Conservation (phyloP, 768 basidiomycete genomes). For the Cystofilobasidium bisporidii region DNA sequence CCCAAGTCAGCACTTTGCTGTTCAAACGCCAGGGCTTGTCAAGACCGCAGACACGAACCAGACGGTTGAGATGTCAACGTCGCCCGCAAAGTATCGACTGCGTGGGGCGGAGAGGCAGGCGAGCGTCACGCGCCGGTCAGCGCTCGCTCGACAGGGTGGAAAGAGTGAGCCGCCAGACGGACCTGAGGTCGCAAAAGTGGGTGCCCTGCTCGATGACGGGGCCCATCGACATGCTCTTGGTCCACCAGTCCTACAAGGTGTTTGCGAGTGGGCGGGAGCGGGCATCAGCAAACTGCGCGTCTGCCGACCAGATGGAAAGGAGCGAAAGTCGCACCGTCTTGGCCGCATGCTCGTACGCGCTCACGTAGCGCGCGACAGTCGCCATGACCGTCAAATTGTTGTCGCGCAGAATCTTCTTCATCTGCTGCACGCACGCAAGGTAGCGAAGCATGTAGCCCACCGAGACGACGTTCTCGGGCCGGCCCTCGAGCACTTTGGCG, state of each 20-base stretch:
- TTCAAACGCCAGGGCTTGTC: too few species aligned
- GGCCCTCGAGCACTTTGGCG: constrained; percentile 15
- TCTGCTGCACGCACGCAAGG: constrained; percentile 70
- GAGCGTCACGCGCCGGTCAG: too few species aligned
- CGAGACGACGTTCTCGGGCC: constrained; percentile 67
- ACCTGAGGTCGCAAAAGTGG: constrained; percentile 91
- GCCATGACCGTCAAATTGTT: constrained; percentile 92
- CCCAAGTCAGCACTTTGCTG: too few species aligned
- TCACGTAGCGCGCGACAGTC: constrained; percentile 88
- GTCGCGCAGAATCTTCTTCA: constrained; percentile 69
- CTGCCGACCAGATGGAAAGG: too few species aligned
- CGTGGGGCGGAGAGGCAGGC: too few species aligned
- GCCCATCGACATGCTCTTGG: constrained; percentile 53
- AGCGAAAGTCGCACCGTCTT: constrained; percentile 48
- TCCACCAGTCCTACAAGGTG: constrained; percentile 82
- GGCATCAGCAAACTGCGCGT: too few species aligned
- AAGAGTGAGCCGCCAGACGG: too few species aligned
- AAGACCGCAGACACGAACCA: too few species aligned
- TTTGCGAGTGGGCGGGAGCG: too few species aligned
- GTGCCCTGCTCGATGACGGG: constrained; percentile 50
- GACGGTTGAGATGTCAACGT: constrained; percentile 67
- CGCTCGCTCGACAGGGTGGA: too few species aligned
- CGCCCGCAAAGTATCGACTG: constrained; percentile 96
- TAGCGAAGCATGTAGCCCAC: constrained; percentile 96
- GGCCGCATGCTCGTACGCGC: constrained; percentile 42